Base-by-base conservation (phyloP, 129 eudicot species). In the Artemisia annua region DNA sequence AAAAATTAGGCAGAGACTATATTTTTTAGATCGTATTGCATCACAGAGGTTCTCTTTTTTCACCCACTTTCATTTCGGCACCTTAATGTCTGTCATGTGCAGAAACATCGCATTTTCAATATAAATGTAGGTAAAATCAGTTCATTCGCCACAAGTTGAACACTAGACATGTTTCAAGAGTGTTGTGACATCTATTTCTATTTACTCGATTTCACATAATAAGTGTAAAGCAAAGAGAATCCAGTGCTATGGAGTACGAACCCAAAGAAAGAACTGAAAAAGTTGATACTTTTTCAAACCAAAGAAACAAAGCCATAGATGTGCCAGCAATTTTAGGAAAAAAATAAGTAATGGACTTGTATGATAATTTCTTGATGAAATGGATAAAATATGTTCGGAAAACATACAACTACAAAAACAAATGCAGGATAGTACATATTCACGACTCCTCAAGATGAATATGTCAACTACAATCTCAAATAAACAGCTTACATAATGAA, bases 141-240 rank as follows among this genome's bases (percentile, higher is more conserved):
- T 59, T 58, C 44, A 22, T 71, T 7, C 5, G 4, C 59, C 58
- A 60, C 59, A 72, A 22, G 20, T 72, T 72, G 17, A 57, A 10
- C 43, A 18, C 57, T 58, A 18, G 15, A 35, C 43, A 2, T 48
- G 39, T 39, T 71, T 3, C 22, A 39, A 56, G 66, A 57, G 14
- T 66, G 69, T 39, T 22, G 11, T 48, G 10, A 51, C 10, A 55
- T 54, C 52, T 54, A 2, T 30, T 32, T 32, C 32, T 54, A 32
- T 16, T 18, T 70, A 16, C 39, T 9, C 58, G 4, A 12, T 13
- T 30, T 51, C 20, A 7, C 50, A 18, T 61, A 1, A 61, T 48
- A 73, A 11, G 49, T 18, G 71, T 11, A 26, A 60, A 1, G 32
- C 17, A 49, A 26, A 62, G 12, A 61, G 0, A 10, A 59, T 11